These are phyloP conservation scores for Coffea canephora DNA, from an alignment of 257 asterid species.

Conservation along the genomic window DNA sequence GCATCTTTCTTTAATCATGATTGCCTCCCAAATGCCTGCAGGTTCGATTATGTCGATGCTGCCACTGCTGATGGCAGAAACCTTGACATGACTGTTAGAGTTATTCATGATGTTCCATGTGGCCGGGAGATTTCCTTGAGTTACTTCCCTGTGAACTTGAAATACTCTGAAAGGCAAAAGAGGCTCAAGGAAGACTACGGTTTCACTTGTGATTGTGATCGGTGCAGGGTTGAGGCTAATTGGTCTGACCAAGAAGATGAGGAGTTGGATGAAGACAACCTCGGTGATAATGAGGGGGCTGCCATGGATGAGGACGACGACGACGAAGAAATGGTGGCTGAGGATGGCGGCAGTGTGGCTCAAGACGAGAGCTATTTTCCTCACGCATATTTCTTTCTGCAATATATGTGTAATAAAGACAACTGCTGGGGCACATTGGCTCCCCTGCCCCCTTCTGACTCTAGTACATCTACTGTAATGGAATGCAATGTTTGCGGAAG, in stretches of 20 bases:
- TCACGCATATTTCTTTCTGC: slow-evolving; percentile 76
- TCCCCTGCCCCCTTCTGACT: slow-evolving; percentile 61
- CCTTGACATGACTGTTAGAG: slow-evolving; percentile 62
- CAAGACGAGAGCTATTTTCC: slow-evolving; percentile 60
- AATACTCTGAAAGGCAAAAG: slow-evolving; percentile 72
- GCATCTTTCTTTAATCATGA: slow-evolving; percentile 94
- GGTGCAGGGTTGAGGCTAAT: slow-evolving; percentile 88
- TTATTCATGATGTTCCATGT: slow-evolving; percentile 68
- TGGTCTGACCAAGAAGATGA: slow-evolving; percentile 84
- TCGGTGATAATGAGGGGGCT: slow-evolving; percentile 21
- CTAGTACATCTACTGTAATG: slow-evolving; percentile 44
- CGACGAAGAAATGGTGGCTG: slow-evolving; percentile 32
- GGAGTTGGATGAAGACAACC: slow-evolving; percentile 33
- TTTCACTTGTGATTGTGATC: slow-evolving; percentile 74
- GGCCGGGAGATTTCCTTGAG: slow-evolving; percentile 84
- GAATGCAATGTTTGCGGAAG: slow-evolving; percentile 90
- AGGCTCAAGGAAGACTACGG: slow-evolving; percentile 88
- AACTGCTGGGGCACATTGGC: slow-evolving; percentile 93
- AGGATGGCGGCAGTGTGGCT: slow-evolving; percentile 27
- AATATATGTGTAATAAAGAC: slow-evolving; percentile 73
- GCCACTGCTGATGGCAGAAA: slow-evolving; percentile 26
- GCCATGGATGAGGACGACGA: slow-evolving; percentile 56
- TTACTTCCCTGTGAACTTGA: slow-evolving; percentile 82
- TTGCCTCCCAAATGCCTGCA: slow-evolving; percentile 93
- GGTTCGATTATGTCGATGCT: slow-evolving; percentile 80